Percentiles rank a stretch among this genome's conserved stretches.
Conservation (phyloP, 371 early-diverging fungal genomes). For the Mucor racemosus region DNA sequence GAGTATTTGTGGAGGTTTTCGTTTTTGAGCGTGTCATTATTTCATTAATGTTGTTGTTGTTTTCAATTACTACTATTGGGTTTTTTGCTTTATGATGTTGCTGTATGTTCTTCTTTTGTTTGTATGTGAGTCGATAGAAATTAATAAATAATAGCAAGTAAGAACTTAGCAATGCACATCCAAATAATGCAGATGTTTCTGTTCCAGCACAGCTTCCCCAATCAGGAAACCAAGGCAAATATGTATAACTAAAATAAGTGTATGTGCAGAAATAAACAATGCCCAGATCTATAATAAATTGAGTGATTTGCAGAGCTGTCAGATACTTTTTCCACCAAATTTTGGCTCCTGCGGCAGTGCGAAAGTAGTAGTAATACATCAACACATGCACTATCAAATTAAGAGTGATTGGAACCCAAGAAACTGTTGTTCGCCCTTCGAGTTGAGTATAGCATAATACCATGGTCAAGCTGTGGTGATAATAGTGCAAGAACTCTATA, state of each 20-base stretch:
- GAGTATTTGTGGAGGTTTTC: neutral
- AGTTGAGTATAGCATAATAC: constrained; percentile 77
- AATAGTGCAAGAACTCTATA: constrained; percentile 78
- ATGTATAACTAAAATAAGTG: constrained; percentile 66
- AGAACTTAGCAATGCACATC: constrained; percentile 74
- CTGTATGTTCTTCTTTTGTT: constrained; percentile 27
- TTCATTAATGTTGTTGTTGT: neutral
- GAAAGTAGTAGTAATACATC: constrained; percentile 91
- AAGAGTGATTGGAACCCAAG: constrained; percentile 66
- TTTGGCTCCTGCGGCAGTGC: constrained; percentile 74
- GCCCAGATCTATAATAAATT: constrained; percentile 82
- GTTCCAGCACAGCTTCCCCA: constrained; percentile 76
- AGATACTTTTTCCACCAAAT: constrained; percentile 92
- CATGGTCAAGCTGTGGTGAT: constrained; percentile 85
- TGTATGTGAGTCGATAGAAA: constrained; percentile 83
- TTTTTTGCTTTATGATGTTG: constrained; percentile 15
- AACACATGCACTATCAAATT: constrained; percentile 87
- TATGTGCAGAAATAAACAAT: constrained; percentile 77
- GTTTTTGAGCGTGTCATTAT: neutral
- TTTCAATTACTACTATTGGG: neutral
- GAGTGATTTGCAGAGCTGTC: constrained; percentile 85
- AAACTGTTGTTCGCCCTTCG: constrained; percentile 42
- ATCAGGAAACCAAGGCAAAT: constrained; percentile 63
- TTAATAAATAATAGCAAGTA: constrained; percentile 85
- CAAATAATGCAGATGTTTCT: constrained; percentile 75